Evolutionary conservation across 768 basidiomycete species (phyloP).

Genomic region (Boletus insuetus): DNA sequence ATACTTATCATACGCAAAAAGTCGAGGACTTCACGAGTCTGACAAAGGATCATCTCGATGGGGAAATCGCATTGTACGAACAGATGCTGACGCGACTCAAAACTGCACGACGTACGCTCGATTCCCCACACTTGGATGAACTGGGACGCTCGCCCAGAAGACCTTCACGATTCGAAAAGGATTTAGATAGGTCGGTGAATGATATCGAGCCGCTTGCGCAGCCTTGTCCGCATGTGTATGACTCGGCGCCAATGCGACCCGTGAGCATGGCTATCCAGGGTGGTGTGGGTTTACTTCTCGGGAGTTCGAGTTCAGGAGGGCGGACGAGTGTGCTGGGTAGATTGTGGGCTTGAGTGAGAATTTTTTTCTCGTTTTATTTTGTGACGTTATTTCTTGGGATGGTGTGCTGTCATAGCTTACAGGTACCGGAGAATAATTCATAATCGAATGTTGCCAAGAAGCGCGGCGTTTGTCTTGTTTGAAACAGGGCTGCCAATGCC

Average conservation of each 20-base stretch:
- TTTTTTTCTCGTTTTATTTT: too few species aligned
- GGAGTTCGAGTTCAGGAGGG: conserved; percentile 32
- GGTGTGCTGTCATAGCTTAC: neutral
- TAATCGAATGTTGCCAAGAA: neutral
- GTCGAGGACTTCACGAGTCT: conserved; percentile 61
- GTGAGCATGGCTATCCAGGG: conserved; percentile 74
- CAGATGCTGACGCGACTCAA: conserved; percentile 62
- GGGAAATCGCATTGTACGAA: conserved; percentile 74
- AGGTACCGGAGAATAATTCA: neutral
- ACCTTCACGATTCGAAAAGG: conserved; percentile 75
- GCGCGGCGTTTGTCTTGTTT: too few species aligned
- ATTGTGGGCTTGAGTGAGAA: conserved; percentile 44
- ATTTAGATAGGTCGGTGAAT: conserved; percentile 56
- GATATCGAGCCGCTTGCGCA: conserved; percentile 51
- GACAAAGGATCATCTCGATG: conserved; percentile 69
- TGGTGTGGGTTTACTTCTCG: conserved; percentile 63
- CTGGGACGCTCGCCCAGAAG: conserved; percentile 52
- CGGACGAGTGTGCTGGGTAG: conserved; percentile 59
- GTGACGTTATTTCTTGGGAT: too few species aligned
- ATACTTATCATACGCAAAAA: conserved; percentile 74
- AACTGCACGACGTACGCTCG: conserved; percentile 53
- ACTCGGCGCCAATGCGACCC: conserved; percentile 70
- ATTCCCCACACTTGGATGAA: conserved; percentile 45
- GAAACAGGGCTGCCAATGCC: too few species aligned
- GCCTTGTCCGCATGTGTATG: conserved; percentile 78